Evolutionary conservation across 2,329 filamentous ascomycete genomes (phyloP).

Genomic region (Dothiorella sarmentorum): DNA sequence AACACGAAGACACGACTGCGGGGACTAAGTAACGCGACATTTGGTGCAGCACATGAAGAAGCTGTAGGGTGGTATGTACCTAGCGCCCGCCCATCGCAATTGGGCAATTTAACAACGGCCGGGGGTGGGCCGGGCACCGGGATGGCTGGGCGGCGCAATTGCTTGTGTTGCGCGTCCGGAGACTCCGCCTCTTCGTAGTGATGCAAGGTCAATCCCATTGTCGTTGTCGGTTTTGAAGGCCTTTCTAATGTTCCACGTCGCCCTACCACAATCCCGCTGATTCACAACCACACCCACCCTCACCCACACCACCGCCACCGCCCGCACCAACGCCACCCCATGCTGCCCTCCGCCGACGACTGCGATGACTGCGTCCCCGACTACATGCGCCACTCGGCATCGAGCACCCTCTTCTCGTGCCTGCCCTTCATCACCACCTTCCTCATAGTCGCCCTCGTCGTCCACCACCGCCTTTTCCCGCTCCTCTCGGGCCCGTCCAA

Average conservation of each 20-base stretch:
- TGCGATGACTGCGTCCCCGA: conserved; percentile 60
- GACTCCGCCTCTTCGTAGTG: not conserved
- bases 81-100: not conserved
- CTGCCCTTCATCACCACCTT: conserved; percentile 71
- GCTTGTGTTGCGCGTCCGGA: not conserved
- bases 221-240: too few species aligned
- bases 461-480: conserved; percentile 68
- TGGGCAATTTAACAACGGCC: not conserved
- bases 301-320: not conserved
- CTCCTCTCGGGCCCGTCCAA: conserved; percentile 58
- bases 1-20: too few species aligned
- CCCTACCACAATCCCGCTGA: not conserved
- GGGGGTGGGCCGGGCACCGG: not conserved
- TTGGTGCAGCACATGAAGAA: too few species aligned
- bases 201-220: conserved; percentile 13
- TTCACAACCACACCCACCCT: not conserved
- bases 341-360: conserved; percentile 39
- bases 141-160: not conserved
- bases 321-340: conserved; percentile 20
- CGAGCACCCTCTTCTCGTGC: conserved; percentile 57
- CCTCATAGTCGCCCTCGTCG: conserved; percentile 57
- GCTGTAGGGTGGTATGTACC: too few species aligned
- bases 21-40: too few species aligned
- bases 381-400: conserved; percentile 41
- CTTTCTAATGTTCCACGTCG: not conserved